Evolutionary conservation across 768 basidiomycete species (phyloP), one percentile per base, ranked within the genome.

Genomic region (Termitomyces sp.): DNA sequence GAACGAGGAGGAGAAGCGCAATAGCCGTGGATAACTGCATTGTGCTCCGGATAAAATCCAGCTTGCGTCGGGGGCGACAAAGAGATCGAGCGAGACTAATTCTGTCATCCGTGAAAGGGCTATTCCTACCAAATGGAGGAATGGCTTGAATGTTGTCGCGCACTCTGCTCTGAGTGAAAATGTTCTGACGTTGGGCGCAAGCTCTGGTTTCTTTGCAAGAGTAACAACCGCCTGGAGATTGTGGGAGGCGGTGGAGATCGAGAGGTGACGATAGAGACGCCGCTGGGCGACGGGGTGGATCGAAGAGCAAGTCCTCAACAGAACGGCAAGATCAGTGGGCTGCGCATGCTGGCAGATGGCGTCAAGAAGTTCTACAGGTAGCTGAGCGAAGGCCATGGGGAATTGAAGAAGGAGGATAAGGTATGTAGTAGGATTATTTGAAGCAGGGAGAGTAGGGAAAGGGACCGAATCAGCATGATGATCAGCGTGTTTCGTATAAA

Each of bases 301-400:
- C 34, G 67, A 60, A 14, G 77, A 66, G 60, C 61, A 71, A 7
- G 81, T 73, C 20, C 66, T 70, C 2, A 86, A 76, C 61, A 87
- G 74, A 12, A 77, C 67, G 48, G 75, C 70, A 63, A 89, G 82
- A 70, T 79, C 76, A 10, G 56, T 26, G 14, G 61, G 54, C 46
- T 52, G 44, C 24, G 67, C 64, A 66, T 61, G 54, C 62, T 68
- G 42, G 65, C 71, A 72, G 67, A 90, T 69, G 68, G 69, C 65
- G 72, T 84, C 80, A 62, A 87, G 64, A 64, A 90, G 81, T 64
- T 92, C 90, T 46, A 70, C 61, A 52, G 89, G 88, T 49, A 90
- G 75, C 34, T 59, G 62, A 46, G 70, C 61, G 60, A 82, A 66
- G 61, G 76, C 74, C 82, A 83, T 81, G 67, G 68, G 61, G 56